Evolutionary conservation across 2,329 filamentous ascomycete species (phyloP).

Genomic region (Fusarium sp.): DNA sequence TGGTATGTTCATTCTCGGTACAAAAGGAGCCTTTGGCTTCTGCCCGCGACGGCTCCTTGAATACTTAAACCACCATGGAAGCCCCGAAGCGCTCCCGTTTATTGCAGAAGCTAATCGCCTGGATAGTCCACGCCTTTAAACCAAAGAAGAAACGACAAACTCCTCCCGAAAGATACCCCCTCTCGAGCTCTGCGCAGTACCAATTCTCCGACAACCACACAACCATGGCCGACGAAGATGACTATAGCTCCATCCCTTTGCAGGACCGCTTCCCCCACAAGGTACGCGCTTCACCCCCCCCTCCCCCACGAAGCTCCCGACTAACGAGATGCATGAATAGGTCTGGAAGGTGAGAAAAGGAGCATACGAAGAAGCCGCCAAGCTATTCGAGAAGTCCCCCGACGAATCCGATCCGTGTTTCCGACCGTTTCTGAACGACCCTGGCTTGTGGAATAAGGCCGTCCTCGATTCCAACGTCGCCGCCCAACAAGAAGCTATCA

Average conservation of each 20-base stretch:
- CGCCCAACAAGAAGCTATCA: constrained; percentile 92
- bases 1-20: constrained; percentile 28
- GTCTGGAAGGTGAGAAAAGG: constrained; percentile 95
- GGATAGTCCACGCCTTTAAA: constrained; percentile 43
- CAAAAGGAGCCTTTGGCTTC: constrained; percentile 6
- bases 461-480: constrained; percentile 96
- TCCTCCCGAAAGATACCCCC: constrained; percentile 37
- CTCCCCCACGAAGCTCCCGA: not conserved
- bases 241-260: constrained; percentile 82
- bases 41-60: constrained; percentile 20
- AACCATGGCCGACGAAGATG: constrained; percentile 86
- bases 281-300: constrained; percentile 54
- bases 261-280: constrained; percentile 88
- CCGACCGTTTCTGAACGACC: constrained; percentile 86
- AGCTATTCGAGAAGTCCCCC: constrained; percentile 85
- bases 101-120: constrained; percentile 48
- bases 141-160: constrained; percentile 27
- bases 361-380: constrained; percentile 92
- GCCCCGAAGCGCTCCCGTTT: constrained; percentile 34
- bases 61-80: constrained; percentile 37
- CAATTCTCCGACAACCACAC: constrained; percentile 26
- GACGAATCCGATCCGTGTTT: constrained; percentile 90
- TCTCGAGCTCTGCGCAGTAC: constrained; percentile 33
- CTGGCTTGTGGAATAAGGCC: constrained; percentile 89
- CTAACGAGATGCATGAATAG: constrained; percentile 17